Evolutionary conservation across 768 basidiomycete species (phyloP), one percentile per base, ranked within the genome.

Genomic region (Hericium erinaceus): DNA sequence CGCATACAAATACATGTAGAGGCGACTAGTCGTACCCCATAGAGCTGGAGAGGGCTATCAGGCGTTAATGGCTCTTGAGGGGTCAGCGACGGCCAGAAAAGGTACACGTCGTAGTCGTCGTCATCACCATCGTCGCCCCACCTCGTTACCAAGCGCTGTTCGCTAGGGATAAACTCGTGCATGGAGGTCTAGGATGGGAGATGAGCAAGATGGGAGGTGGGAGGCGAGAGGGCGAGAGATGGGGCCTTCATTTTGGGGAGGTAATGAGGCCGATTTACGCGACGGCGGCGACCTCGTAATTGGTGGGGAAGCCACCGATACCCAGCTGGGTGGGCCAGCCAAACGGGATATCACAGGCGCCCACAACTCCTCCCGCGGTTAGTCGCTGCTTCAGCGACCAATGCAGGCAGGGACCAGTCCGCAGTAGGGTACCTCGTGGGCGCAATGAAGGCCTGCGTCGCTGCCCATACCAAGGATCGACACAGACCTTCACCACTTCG

Each of bases 21-120:
- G 57, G 7, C 26, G 26, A 22, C 6, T 49, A 20, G 38, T 39
- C 22, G 39, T 40, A 11, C 39, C 57, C 59, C 13, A 33, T 54
- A 28, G 41, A 52, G 20, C 54, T 39, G 39, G 52, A 40, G n/a
- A 20, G 46, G 39, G 39, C 46, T 12, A 38, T 24, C 5, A 38
- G 46, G 28, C 39, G 48, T 13, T 10, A 24, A 22, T 20, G 39
- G 44, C 13, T 37, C 40, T 41, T 38, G 50, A 44, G 48, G 28
- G 51, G 22, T 58, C 37, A 58, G 54, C 3, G 60, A 61, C 11
- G 60, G 60, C 60, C 60, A 61, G 49, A 58, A 61, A 33, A 61
- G 60, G 33, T 58, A 61, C 24, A 50, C 54, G 41, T 61, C 60
- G 50, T 61, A 61, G 60, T 61, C 60, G 49, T 61, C 60, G 26